Conservation (phyloP, 2,329 filamentous ascomycete species). For the Hypoxylon sp. region DNA sequence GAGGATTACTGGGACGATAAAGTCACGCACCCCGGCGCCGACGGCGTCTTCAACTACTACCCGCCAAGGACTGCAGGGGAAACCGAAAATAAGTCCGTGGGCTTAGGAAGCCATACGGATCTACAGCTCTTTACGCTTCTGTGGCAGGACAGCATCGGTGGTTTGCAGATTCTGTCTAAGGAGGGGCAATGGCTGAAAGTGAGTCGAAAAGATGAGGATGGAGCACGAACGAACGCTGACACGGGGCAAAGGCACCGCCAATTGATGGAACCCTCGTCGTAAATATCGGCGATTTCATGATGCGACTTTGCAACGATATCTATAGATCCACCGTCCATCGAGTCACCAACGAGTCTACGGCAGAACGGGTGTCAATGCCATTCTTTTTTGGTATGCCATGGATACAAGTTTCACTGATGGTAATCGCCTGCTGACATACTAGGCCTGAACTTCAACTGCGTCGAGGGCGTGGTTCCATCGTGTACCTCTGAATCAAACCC, state of each 20-base stretch:
- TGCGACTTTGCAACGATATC: conserved; percentile 62
- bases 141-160: conserved; percentile 59
- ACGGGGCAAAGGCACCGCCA: conserved; percentile 51
- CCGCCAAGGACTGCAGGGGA: conserved; percentile 48
- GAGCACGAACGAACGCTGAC: conserved; percentile 21
- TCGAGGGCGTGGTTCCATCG: conserved; percentile 60
- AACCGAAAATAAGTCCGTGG: conserved; percentile 49
- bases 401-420: not conserved
- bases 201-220: conserved; percentile 17
- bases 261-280: conserved; percentile 62
- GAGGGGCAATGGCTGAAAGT: conserved; percentile 59
- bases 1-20: conserved; percentile 68
- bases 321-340: conserved; percentile 65
- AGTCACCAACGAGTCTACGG: conserved; percentile 57
- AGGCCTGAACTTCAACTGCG: conserved; percentile 64
- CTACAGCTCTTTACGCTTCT: conserved; percentile 65
- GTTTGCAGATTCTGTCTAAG: conserved; percentile 57
- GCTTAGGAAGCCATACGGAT: conserved; percentile 65
- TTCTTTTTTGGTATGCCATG: conserved; percentile 63
- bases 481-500: conserved; percentile 60
- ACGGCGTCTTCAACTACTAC: conserved; percentile 58
- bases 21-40: conserved; percentile 62
- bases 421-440: conserved; percentile 12
- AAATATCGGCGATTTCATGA: conserved; percentile 65
- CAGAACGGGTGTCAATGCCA: conserved; percentile 64